These are phyloP conservation scores for Didymella arachidicola DNA, from an alignment of 2,329 filamentous ascomycete species.

Conservation along the genomic window DNA sequence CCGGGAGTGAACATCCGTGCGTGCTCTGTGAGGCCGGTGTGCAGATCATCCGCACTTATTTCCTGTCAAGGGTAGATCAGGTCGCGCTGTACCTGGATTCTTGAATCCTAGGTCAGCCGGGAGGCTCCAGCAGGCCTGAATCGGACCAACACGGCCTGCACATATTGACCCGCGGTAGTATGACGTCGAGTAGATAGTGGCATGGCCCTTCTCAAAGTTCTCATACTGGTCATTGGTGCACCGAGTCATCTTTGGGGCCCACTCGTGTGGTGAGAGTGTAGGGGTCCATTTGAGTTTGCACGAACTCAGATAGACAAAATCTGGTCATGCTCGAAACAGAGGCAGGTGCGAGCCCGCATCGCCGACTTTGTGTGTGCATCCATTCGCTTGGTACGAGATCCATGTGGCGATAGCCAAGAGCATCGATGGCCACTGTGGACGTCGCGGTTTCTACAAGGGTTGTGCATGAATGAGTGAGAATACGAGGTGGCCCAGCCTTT, in stretches of 20 bases:
- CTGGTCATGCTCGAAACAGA: background rate
- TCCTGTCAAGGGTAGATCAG: background rate
- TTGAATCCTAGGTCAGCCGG: background rate
- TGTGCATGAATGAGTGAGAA: too few species aligned
- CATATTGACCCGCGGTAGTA: background rate
- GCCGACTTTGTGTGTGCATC: background rate
- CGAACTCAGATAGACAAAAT: background rate
- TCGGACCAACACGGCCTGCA: background rate
- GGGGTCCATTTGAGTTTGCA: background rate
- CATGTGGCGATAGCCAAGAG: background rate
- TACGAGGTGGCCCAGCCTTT: too few species aligned
- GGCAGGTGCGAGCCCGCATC: background rate
- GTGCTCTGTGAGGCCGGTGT: constrained; percentile 3
- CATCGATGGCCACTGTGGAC: background rate
- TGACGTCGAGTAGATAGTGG: background rate
- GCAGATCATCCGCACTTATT: constrained; percentile 15
- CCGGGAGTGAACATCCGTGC: constrained; percentile 9
- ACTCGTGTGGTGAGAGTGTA: constrained; percentile 1
- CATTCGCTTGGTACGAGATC: background rate
- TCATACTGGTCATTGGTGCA: background rate
- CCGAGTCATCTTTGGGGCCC: background rate
- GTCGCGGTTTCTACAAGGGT: background rate
- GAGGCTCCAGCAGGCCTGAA: background rate
- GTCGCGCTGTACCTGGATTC: constrained; percentile 1
- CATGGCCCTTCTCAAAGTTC: background rate